phyloP scores from a whole-genome alignment of 495 filamentous ascomycete genomes.

The Xylaria nigripes region DNA sequence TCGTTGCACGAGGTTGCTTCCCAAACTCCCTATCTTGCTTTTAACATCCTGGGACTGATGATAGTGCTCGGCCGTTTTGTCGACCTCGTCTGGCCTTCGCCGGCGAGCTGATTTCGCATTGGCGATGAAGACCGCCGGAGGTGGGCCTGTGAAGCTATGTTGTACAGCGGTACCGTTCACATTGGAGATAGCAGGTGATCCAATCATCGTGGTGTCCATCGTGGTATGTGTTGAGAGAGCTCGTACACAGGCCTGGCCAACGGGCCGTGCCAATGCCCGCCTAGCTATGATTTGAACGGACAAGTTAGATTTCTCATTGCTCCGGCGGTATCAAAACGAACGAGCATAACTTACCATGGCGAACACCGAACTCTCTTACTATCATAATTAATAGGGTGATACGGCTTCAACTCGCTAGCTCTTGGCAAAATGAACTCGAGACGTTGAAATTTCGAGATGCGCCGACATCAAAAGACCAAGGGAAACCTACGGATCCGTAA shows the following conservation, averaged over 20 bases:
- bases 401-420: not conserved
- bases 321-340: not conserved
- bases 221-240: conserved; percentile 20
- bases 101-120: conserved; percentile 15
- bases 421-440: not conserved
- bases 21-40: conserved; percentile 37
- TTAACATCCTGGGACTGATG: conserved; percentile 17
- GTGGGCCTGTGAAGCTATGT: not conserved
- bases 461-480: conserved; percentile 2
- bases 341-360: conserved; percentile 34
- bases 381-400: conserved; percentile 35
- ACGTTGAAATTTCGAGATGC: conserved; percentile 9
- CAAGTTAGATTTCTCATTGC: conserved; percentile 9
- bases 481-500: too few relatives aligned
- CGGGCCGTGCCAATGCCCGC: conserved; percentile 35
- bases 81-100: conserved; percentile 19
- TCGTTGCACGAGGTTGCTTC: conserved; percentile 43
- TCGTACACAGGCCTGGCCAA: conserved; percentile 31
- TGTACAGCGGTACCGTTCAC: not conserved
- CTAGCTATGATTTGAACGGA: conserved; percentile 29
- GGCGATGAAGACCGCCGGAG: conserved; percentile 20
- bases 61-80: conserved; percentile 27
- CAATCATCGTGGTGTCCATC: conserved; percentile 10
- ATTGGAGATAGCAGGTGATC: conserved; percentile 3
- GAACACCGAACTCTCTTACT: conserved; percentile 41